These are phyloP conservation scores for Xylaria sp. DNA, from an alignment of 2,329 filamentous ascomycete species.

Conservation along the genomic window DNA sequence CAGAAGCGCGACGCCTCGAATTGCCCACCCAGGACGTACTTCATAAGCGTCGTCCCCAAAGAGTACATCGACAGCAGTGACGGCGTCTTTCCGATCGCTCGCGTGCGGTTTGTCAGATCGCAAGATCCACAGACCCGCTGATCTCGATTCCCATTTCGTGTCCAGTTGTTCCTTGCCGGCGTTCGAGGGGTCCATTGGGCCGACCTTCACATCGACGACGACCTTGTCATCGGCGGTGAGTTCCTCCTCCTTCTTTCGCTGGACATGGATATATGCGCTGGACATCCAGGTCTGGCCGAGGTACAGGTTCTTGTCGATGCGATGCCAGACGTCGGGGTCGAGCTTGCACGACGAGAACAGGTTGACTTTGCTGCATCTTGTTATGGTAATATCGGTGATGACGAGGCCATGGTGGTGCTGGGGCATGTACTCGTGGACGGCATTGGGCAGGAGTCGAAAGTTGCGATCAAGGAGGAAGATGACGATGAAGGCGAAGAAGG, in stretches of 20 bases:
- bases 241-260: constrained; percentile 87
- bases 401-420: constrained; percentile 85
- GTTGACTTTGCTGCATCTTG: constrained; percentile 80
- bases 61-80: constrained; percentile 86
- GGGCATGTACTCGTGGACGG: constrained; percentile 88
- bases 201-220: constrained; percentile 81
- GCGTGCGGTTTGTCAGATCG: constrained; percentile 77
- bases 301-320: constrained; percentile 90
- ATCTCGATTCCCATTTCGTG: constrained; percentile 80
- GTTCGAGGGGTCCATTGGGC: constrained; percentile 74
- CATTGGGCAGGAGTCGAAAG: constrained; percentile 85
- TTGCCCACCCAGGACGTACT: constrained; percentile 84
- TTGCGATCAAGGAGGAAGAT: constrained; percentile 87
- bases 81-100: constrained; percentile 77
- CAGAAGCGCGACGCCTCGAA: constrained; percentile 78
- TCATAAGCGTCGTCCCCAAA: constrained; percentile 94
- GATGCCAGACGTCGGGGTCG: constrained; percentile 78
- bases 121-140: constrained; percentile 84
- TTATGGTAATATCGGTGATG: constrained; percentile 85
- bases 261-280: constrained; percentile 83
- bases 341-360: constrained; percentile 80
- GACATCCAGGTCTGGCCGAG: constrained; percentile 78
- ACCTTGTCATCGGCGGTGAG: constrained; percentile 79
- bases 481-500: constrained; percentile 74
- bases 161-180: constrained; percentile 65